Percentiles rank a stretch among this genome's conserved stretches.
Evolutionary conservation across 179 eudicot species (phyloP).

Genomic region (Patellifolia procumbens): DNA sequence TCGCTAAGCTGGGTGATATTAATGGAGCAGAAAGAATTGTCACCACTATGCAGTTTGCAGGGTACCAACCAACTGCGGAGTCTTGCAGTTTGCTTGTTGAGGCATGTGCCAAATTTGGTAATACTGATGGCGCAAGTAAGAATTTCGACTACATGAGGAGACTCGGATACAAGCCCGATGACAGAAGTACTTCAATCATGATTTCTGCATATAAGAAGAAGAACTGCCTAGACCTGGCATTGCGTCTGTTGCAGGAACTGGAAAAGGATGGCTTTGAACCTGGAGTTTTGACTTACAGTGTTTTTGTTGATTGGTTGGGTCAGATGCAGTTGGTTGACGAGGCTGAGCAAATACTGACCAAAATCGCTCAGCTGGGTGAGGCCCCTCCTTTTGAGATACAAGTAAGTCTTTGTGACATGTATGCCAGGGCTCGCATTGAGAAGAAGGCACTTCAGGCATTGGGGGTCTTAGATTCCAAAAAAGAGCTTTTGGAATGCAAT

Average conservation of each 20-base stretch:
- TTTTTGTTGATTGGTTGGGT: conserved; percentile 78
- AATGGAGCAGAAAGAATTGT: conserved; percentile 50
- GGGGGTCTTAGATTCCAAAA: conserved; percentile 71
- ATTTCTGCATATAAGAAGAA: conserved; percentile 62
- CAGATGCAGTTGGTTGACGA: conserved; percentile 76
- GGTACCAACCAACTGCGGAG: conserved; percentile 48
- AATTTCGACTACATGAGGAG: conserved; percentile 53
- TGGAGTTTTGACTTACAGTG: conserved; percentile 69
- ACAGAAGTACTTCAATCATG: conserved; percentile 56
- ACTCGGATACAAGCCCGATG: conserved; percentile 72
- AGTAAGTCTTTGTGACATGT: conserved; percentile 88
- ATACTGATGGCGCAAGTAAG: conserved; percentile 44
- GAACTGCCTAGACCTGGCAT: conserved; percentile 70
- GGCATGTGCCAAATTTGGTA: conserved; percentile 50
- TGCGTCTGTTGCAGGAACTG: conserved; percentile 59
- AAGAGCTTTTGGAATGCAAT: conserved; percentile 45
- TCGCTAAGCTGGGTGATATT: conserved; percentile 48
- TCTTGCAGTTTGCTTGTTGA: conserved; percentile 66
- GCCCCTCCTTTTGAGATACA: conserved; percentile 77
- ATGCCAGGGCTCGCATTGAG: conserved; percentile 55
- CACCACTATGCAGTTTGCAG: conserved; percentile 55
- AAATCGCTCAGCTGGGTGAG: conserved; percentile 65
- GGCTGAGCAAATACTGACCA: conserved; percentile 66
- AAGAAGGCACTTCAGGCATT: conserved; percentile 82
- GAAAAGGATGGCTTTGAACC: conserved; percentile 80